Conservation (phyloP, 768 basidiomycete genomes). For the Suillus brevipes region DNA sequence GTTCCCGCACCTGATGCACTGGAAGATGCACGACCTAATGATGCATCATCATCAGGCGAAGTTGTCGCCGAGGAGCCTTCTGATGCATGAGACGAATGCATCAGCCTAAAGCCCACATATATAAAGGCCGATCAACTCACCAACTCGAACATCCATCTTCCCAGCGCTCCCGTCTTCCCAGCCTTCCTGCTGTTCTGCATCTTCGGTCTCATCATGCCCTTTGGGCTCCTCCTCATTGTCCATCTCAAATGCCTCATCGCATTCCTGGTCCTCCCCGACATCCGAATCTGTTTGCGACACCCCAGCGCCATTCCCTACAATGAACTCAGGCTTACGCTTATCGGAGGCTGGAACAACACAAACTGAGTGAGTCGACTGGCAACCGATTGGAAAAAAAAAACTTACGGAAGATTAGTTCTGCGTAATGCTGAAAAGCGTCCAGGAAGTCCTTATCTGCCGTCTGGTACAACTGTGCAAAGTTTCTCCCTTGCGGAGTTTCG, state of each 20-base stretch:
- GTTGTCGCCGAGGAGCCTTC: not conserved
- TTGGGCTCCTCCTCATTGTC: not conserved
- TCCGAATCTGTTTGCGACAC: not conserved
- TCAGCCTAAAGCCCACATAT: not conserved
- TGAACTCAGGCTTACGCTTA: not conserved
- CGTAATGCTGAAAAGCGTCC: slow-evolving; percentile 4
- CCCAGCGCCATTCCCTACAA: not conserved
- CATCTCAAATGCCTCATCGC: not conserved
- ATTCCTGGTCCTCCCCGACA: not conserved
- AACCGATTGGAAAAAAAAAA: not conserved
- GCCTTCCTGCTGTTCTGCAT: not conserved
- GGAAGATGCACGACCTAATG: no score
- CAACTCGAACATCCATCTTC: not conserved
- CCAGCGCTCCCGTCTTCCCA: not conserved
- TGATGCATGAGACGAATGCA: not conserved
- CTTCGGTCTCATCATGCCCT: not conserved
- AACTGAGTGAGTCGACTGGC: not conserved
- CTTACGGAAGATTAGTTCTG: slow-evolving; percentile 7
- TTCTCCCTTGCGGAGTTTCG: not conserved
- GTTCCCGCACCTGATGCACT: no score
- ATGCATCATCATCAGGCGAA: not conserved
- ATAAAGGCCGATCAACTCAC: not conserved
- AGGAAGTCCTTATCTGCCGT: not conserved
- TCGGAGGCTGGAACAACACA: not conserved
- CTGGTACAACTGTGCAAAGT: not conserved